These are phyloP conservation scores for Aureobasidium sp. DNA, from an alignment of 2,329 filamentous ascomycete genomes.

Conservation along the genomic window DNA sequence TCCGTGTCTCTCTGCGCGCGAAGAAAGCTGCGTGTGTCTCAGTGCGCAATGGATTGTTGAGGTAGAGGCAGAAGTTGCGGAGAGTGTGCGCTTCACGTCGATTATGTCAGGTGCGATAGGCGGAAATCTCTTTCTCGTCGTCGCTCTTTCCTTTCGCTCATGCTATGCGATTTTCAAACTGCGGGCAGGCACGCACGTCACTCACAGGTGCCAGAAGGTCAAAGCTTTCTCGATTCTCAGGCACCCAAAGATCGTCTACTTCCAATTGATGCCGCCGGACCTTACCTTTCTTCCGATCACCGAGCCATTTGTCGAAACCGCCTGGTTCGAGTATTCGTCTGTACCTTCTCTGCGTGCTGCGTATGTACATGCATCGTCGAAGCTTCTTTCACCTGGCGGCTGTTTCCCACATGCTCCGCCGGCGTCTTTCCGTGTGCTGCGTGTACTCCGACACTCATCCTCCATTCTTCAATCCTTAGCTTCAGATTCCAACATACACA, in stretches of 20 bases:
- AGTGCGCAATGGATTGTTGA: not conserved
- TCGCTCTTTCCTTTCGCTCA: not conserved
- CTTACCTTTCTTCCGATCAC: not conserved
- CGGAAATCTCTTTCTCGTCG: slow-evolving; percentile 10
- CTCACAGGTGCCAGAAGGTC: not conserved
- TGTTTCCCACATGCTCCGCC: not conserved
- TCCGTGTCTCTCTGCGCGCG: slow-evolving; percentile 6
- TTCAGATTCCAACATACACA: not conserved
- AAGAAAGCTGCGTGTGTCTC: not conserved
- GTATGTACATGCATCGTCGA: not conserved
- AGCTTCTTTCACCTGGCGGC: not conserved
- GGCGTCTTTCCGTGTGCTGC: not conserved
- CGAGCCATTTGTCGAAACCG: not conserved
- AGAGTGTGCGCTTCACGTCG: not conserved
- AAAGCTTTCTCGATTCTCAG: slow-evolving; percentile 5
- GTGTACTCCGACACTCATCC: not conserved
- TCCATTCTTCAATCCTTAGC: not conserved
- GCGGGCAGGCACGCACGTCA: slow-evolving; percentile 2
- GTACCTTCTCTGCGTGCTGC: not conserved
- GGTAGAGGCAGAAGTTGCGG: not conserved
- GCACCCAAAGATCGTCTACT: not conserved
- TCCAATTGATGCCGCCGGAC: not conserved
- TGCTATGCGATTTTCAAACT: slow-evolving; percentile 4
- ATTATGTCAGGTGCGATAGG: not conserved
- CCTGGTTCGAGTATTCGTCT: not conserved